phyloP scores from a whole-genome alignment of 768 basidiomycete genomes.

The Sutorius australiensis region DNA sequence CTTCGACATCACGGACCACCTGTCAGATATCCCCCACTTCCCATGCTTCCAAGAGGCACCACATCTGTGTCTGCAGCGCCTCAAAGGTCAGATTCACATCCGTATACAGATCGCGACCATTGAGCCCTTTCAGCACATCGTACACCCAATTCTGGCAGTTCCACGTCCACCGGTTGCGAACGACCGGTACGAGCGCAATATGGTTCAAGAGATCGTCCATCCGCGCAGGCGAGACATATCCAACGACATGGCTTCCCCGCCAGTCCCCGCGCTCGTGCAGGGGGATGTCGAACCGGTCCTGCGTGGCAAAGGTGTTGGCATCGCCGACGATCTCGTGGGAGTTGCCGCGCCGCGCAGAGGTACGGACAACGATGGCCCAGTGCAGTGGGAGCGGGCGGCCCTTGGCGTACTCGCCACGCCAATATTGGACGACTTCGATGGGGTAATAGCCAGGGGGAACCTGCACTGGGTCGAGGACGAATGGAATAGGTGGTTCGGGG shows the following conservation, averaged over 20 bases:
- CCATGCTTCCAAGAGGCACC: constrained; percentile 27
- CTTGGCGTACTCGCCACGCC: constrained; percentile 19
- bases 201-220: constrained; percentile 8
- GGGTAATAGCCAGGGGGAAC: constrained; percentile 18
- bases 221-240: constrained; percentile 14
- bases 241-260: constrained; percentile 22
- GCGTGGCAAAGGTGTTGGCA: constrained; percentile 14
- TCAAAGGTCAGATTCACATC: constrained; percentile 13
- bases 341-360: constrained; percentile 14
- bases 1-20: background rate
- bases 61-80: constrained; percentile 24
- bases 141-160: constrained; percentile 30
- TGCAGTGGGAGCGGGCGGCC: constrained; percentile 18
- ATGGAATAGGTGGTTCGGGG: constrained; percentile 1
- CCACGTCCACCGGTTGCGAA: constrained; percentile 19
- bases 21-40: constrained; percentile 24
- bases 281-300: constrained; percentile 9
- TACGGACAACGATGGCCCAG: constrained; percentile 28
- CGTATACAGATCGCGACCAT: constrained; percentile 10
- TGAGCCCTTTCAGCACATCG: constrained; percentile 17
- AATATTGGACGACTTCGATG: constrained; percentile 27
- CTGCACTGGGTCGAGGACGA: constrained; percentile 13
- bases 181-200: constrained; percentile 17
- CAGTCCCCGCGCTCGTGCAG: constrained; percentile 11
- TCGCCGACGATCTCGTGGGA: constrained; percentile 24